Conservation (phyloP, 805 yeast genomes). For the Yarrowia yakushimensis region DNA sequence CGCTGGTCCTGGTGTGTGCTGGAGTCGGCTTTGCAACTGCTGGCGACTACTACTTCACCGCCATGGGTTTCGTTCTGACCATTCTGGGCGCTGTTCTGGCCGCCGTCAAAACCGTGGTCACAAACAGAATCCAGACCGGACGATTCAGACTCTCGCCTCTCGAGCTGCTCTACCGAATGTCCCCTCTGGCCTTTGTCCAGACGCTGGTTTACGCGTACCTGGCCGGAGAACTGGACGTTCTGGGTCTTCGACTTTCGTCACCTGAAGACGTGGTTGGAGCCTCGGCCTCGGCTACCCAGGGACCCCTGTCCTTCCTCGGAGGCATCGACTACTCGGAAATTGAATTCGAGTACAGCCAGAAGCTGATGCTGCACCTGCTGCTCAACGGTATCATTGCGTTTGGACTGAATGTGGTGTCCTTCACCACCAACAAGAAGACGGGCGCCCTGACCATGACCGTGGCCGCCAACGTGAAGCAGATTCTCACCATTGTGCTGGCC, state of each 20-base stretch:
- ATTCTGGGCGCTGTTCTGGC: slow-evolving; percentile 34
- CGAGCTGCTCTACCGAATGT: slow-evolving; percentile 35
- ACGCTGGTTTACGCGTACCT: slow-evolving; percentile 32
- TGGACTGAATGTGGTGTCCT: slow-evolving; percentile 34
- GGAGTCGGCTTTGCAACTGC: slow-evolving; percentile 35
- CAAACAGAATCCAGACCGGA: slow-evolving; percentile 35
- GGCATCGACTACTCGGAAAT: slow-evolving; percentile 27
- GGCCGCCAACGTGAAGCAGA: slow-evolving; percentile 36
- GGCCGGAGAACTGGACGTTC: slow-evolving; percentile 32
- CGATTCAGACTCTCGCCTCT: slow-evolving; percentile 32
- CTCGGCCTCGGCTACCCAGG: not conserved
- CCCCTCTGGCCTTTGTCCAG: slow-evolving; percentile 34
- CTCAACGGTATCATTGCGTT: slow-evolving; percentile 34
- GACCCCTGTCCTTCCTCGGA: slow-evolving; percentile 3
- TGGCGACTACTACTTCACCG: slow-evolving; percentile 34
- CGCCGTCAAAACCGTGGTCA: slow-evolving; percentile 35
- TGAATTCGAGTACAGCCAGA: slow-evolving; percentile 27
- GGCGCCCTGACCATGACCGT: slow-evolving; percentile 36
- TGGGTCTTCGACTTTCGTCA: slow-evolving; percentile 25
- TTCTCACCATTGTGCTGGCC: slow-evolving; percentile 34
- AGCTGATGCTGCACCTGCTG: slow-evolving; percentile 30
- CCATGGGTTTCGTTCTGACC: slow-evolving; percentile 34
- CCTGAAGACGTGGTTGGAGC: slow-evolving; percentile 5
- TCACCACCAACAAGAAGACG: slow-evolving; percentile 36
- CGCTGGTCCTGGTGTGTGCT: slow-evolving; percentile 33